A percentile compares a stretch with the other conserved stretches of the same genome.
Conservation (phyloP, 805 yeast species). For the Suhomyces sp. region DNA sequence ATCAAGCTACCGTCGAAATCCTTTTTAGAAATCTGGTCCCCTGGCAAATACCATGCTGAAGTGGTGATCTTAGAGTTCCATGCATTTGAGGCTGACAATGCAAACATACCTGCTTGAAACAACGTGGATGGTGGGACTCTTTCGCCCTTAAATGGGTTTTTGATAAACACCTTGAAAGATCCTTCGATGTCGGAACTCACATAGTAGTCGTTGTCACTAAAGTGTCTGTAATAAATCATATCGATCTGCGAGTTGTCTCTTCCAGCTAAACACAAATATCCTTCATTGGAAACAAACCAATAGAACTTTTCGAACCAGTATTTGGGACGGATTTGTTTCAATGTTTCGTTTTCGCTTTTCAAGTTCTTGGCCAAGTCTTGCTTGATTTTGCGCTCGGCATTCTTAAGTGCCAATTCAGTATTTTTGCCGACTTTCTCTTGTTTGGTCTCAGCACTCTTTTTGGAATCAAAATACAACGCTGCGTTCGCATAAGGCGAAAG, state of each 20-base stretch:
- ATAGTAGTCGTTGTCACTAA: constrained; percentile 67
- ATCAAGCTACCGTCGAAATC: constrained; percentile 60
- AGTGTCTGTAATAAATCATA: constrained; percentile 73
- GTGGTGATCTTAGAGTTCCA: constrained; percentile 86
- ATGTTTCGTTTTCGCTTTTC: constrained; percentile 47
- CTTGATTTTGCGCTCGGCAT: constrained; percentile 74
- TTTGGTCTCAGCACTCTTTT: constrained; percentile 71
- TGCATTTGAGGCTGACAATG: constrained; percentile 78
- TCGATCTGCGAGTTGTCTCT: constrained; percentile 79
- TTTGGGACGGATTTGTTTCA: constrained; percentile 65
- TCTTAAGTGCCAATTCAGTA: constrained; percentile 73
- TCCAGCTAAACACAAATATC: constrained; percentile 83
- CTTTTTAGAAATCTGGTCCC: constrained; percentile 64
- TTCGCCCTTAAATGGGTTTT: constrained; percentile 71
- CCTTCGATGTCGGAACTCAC: constrained; percentile 75
- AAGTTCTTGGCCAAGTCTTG: constrained; percentile 66
- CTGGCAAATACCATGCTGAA: constrained; percentile 83
- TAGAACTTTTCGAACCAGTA: constrained; percentile 91
- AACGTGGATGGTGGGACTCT: constrained; percentile 82
- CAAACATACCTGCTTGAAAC: constrained; percentile 83
- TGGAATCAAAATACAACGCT: constrained; percentile 71
- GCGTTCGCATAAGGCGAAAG: constrained; percentile 89
- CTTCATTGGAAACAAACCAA: constrained; percentile 93
- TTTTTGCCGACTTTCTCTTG: constrained; percentile 77
- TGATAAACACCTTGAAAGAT: constrained; percentile 72